Percentiles rank a stretch among this genome's conserved stretches.
Conservation (phyloP, 495 filamentous ascomycete genomes). For the Hypoxylon fragiforme region DNA sequence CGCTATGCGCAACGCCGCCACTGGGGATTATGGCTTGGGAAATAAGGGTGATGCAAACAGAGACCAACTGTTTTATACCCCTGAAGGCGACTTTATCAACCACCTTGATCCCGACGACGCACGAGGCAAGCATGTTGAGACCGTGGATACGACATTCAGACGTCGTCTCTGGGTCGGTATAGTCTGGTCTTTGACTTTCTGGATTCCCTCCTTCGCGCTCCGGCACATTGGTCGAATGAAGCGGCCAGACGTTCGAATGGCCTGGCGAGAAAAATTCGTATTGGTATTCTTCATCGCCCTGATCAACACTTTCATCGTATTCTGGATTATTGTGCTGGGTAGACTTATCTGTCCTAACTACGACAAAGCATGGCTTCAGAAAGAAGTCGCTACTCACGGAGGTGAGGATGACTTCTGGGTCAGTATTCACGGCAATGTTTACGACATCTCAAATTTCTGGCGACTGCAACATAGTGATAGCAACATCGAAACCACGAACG, state of each 20-base stretch:
- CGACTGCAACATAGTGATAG: conserved; percentile 77
- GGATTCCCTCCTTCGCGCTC: conserved; percentile 87
- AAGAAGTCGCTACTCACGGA: conserved; percentile 72
- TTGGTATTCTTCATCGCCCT: conserved; percentile 78
- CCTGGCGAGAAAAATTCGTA: conserved; percentile 94
- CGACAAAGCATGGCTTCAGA: conserved; percentile 82
- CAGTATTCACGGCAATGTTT: conserved; percentile 84
- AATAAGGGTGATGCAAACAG: conserved; percentile 79
- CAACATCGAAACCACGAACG: conserved; percentile 57
- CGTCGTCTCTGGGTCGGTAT: conserved; percentile 78
- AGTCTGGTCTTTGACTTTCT: conserved; percentile 88
- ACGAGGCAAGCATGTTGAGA: conserved; percentile 73
- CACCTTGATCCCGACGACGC: conserved; percentile 74
- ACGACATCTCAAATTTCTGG: conserved; percentile 90
- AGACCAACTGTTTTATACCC: conserved; percentile 69
- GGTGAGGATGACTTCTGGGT: conserved; percentile 82
- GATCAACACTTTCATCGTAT: conserved; percentile 82
- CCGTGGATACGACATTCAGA: conserved; percentile 60
- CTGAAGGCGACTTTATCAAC: conserved; percentile 58
- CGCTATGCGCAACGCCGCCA: conserved; percentile 61
- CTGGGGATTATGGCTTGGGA: conserved; percentile 86
- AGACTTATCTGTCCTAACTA: conserved; percentile 84
- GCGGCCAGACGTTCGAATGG: conserved; percentile 92
- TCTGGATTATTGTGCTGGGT: conserved; percentile 90
- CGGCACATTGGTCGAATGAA: conserved; percentile 91